Base-by-base conservation (phyloP, 1,284 basidiomycete genomes). In the Pholiota adiposa region DNA sequence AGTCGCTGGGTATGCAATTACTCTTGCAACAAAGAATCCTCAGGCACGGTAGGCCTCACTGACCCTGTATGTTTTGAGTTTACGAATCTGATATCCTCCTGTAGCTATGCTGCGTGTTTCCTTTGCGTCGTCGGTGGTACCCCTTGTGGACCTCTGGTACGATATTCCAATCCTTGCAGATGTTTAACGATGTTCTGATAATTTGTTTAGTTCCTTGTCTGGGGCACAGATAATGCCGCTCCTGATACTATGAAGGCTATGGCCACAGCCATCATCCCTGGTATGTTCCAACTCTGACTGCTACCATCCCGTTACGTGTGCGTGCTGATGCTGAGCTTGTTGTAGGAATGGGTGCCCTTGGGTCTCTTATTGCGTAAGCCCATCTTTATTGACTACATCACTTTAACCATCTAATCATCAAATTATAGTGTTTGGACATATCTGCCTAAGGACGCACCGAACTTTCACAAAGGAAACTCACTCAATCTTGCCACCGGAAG, bases 391-490 rank as follows among this genome's bases (percentile, higher is more conserved):
- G n/a, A n/a, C n/a, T n/a, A n/a, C n/a, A n/a, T n/a, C n/a, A n/a
- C n/a, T n/a, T n/a, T n/a, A n/a, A n/a, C n/a, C n/a, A n/a, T n/a
- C n/a, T n/a, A n/a, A n/a, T n/a, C n/a, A n/a, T n/a, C n/a, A n/a
- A n/a, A n/a, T n/a, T n/a, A 9, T 8, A 77, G 74, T 41, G 72
- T 76, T 8, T 77, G 76, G 77, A 77, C 76, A 7, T 79, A 78
- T 59, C 64, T 79, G 4, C 75, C 77, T 5, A 63, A 65, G 8
- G 77, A 79, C 56, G 72, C 74, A 3, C 80, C 79, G 2, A 71
- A 80, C 58, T 81, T 73, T 59, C 77, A 75, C 65, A 75, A 76
- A 25, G 80, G 79, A 12, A 80, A 80, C 65, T 72, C 74, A 2
- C 70, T 81, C 36, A 80, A 80, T 63, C 70, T 80, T 8, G 74